These are phyloP conservation scores for Colletotrichum noveboracense DNA, from an alignment of 2,329 filamentous ascomycete genomes.

Conservation along the genomic window DNA sequence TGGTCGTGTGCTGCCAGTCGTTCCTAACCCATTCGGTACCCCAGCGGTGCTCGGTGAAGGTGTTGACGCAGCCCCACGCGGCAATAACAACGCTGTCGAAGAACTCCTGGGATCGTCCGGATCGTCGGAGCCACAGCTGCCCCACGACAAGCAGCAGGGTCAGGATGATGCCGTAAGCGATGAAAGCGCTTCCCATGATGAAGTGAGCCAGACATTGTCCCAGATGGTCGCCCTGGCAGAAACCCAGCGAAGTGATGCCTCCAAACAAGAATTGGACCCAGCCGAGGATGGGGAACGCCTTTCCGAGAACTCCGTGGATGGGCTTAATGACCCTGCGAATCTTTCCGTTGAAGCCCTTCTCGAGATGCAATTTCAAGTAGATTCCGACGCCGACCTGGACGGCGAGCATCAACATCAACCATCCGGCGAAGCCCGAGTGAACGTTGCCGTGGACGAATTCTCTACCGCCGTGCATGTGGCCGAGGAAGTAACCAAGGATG, in stretches of 20 bases:
- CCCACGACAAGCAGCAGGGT: constrained; percentile 87
- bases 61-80: constrained; percentile 96
- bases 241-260: constrained; percentile 89
- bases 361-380: constrained; percentile 89
- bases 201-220: constrained; percentile 96
- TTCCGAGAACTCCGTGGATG: constrained; percentile 82
- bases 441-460: constrained; percentile 79
- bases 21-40: constrained; percentile 88
- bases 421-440: constrained; percentile 81
- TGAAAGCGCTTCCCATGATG: constrained; percentile 98
- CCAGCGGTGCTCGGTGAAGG: constrained; percentile 97
- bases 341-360: constrained; percentile 80
- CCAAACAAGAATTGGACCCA: constrained; percentile 98
- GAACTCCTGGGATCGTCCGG: constrained; percentile 92
- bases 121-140: constrained; percentile 82
- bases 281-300: constrained; percentile 81
- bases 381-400: constrained; percentile 80
- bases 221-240: constrained; percentile 89
- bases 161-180: constrained; percentile 88
- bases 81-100: constrained; percentile 93
- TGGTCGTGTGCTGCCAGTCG: constrained; percentile 97
- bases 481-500: constrained; percentile 86
- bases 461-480: constrained; percentile 87
- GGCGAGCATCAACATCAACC: constrained; percentile 79
- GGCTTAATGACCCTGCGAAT: constrained; percentile 76